phyloP scores from a whole-genome alignment of 164 flowering plant genomes.

The Dillenia suffruticosa region DNA sequence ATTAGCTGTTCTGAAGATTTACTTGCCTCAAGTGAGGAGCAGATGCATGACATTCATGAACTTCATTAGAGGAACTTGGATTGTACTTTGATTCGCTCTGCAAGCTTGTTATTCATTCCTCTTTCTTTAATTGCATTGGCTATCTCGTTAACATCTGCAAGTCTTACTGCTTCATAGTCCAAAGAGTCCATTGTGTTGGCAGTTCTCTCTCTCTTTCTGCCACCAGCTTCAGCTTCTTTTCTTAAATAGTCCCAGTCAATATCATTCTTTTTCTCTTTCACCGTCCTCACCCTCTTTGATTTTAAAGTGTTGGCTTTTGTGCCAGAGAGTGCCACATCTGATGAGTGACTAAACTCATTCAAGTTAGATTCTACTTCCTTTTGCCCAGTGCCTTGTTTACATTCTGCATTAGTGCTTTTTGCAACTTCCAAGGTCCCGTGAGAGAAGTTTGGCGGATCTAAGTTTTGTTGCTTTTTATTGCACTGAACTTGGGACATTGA shows the following conservation, averaged over 20 bases:
- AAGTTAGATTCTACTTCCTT: conserved; percentile 7
- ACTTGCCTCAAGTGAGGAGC: conserved; percentile 2
- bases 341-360: too few species aligned
- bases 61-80: too few species aligned
- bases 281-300: conserved; percentile 26
- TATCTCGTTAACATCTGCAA: conserved; percentile 45
- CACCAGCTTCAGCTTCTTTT: conserved; percentile 22
- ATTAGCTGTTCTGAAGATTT: conserved; percentile 2
- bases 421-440: conserved; percentile 14
- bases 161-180: conserved; percentile 72
- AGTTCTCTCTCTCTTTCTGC: conserved; percentile 33
- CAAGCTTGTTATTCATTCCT: conserved; percentile 65
- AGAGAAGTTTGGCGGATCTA: conserved; percentile 1
- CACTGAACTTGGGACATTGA: conserved; percentile 11
- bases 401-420: conserved; percentile 13
- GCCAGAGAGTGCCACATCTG: too few species aligned
- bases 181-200: conserved; percentile 47
- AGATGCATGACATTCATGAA: too few species aligned
- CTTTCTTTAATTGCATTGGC: conserved; percentile 54
- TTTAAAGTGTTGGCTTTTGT: conserved; percentile 2
- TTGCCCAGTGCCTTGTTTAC: conserved; percentile 4
- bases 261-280: conserved; percentile 20
- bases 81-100: conserved; percentile 66
- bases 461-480: conserved; percentile 13
- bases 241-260: conserved; percentile 73